These are phyloP conservation scores for Bryoerythrophyllum caledonicum DNA, from an alignment of 225 moss, liverwort and hornwort genomes.

Conservation along the genomic window DNA sequence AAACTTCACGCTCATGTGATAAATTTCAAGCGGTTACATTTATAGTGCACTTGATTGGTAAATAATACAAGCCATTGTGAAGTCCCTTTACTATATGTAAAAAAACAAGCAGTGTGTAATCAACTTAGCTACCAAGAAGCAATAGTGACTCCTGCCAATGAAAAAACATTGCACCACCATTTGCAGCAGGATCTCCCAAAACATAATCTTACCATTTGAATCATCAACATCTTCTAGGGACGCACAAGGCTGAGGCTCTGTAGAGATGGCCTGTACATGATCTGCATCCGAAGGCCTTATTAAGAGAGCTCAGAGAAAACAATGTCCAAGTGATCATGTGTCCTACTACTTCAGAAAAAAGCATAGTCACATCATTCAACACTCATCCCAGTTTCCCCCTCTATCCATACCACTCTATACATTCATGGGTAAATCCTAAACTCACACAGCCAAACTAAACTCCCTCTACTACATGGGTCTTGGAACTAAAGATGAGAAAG, in stretches of 20 bases:
- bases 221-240: slow-evolving; percentile 50
- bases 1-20: neutral
- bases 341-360: neutral
- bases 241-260: slow-evolving; percentile 49
- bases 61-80: neutral
- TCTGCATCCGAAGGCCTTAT: slow-evolving; percentile 65
- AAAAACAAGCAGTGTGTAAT: neutral
- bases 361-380: too few relatives aligned
- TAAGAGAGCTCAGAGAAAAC: slow-evolving; percentile 36
- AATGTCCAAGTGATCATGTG: slow-evolving; percentile 5
- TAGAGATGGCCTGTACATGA: slow-evolving; percentile 52
- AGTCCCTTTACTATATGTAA: neutral
- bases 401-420: slow-evolving; percentile 10
- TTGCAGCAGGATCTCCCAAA: slow-evolving; percentile 20
- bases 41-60: neutral
- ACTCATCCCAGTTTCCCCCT: neutral
- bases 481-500: slow-evolving; percentile 11
- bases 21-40: too few relatives aligned
- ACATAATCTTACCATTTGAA: neutral
- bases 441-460: neutral
- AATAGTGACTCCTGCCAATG: neutral
- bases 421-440: slow-evolving; percentile 5
- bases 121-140: slow-evolving; percentile 16
- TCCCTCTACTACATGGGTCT: slow-evolving; percentile 19
- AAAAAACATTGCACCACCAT: neutral